Evolutionary conservation across 129 eudicot species (phyloP), one percentile per base, ranked within the genome.

Genomic region (Artemisia tridentata): DNA sequence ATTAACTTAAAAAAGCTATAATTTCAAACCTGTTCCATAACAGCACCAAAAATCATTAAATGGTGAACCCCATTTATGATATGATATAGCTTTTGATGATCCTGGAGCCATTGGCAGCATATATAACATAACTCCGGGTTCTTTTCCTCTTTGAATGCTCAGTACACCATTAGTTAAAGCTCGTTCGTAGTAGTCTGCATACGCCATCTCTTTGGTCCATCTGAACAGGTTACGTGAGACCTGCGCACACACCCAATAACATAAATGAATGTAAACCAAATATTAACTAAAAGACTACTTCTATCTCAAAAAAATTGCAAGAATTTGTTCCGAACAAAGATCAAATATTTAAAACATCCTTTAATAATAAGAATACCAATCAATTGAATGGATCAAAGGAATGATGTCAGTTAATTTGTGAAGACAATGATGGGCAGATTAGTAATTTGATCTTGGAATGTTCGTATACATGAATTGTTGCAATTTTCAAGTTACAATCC

Each of bases 161-260:
- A 92, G 78, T 9, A 89, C 92, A 67, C 92, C 95, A 68, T 92
- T 92, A 61, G 95, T 86, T 17, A 89, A 74, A 2, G 98, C 98
- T 56, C 95, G 71, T 78, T 92, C 98, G 18, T 92, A 92, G 67
- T 92, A 92, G 72, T 92, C 96, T 63, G 92, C 96, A 71, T 89
- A 92, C 15, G 83, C 79, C 27, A 87, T 80, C 52, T 92, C 96
- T 83, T 87, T 92, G 45, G 90, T 92, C 95, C 95, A 92, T 71
- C 90, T 89, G 63, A 89, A 92, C 64, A 92, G 86, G 81, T 92
- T 65, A 53, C 92, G 91, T 5, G 96, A 86, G 31, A 89, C 95
- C 96, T 92, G 67, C 53, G 74, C 69, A 54, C 74, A 81, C 45
- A 38, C 10, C 43, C 45, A 38, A 38, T 38, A 38, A 38, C 45